phyloP scores from a whole-genome alignment of 495 filamentous ascomycete genomes.

The Daldinia caldariorum region DNA sequence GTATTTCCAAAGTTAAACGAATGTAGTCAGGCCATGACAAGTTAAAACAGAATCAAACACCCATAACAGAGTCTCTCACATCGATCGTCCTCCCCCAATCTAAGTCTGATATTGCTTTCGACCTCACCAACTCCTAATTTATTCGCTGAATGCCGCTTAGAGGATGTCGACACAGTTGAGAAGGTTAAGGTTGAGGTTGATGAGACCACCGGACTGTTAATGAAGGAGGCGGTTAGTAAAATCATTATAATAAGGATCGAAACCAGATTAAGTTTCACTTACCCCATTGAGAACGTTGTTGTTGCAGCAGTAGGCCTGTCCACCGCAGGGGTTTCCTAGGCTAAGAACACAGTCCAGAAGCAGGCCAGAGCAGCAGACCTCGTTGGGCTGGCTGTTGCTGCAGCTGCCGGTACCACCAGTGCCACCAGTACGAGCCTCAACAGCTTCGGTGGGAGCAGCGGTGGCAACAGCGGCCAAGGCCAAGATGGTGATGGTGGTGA shows the following conservation, averaged over 20 bases:
- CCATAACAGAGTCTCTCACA: background rate
- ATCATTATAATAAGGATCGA: background rate
- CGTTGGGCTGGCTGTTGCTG: conserved; percentile 30
- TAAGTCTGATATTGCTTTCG: background rate
- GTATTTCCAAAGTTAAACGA: conserved; percentile 37
- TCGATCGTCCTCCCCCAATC: conserved; percentile 13
- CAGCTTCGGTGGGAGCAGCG: conserved; percentile 34
- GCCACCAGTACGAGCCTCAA: conserved; percentile 20
- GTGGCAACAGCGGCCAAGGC: conserved; percentile 40
- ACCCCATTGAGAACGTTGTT: background rate
- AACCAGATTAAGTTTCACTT: background rate
- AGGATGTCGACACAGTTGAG: conserved; percentile 37
- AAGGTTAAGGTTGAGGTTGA: conserved; percentile 21
- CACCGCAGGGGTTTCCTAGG: conserved; percentile 15
- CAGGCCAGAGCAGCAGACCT: conserved; percentile 32
- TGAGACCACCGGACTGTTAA: conserved; percentile 5
- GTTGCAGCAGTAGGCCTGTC: conserved; percentile 38
- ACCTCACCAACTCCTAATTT: background rate
- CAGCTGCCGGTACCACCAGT: conserved; percentile 13
- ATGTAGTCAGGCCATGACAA: conserved; percentile 42
- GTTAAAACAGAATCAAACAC: conserved; percentile 17
- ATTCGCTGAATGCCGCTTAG: background rate
- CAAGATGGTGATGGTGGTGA: conserved; percentile 35
- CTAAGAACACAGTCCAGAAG: conserved; percentile 28
- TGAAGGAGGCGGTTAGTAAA: conserved; percentile 7